phyloP scores from a whole-genome alignment of 768 basidiomycete species.

The Tricholoma saponaceum region DNA sequence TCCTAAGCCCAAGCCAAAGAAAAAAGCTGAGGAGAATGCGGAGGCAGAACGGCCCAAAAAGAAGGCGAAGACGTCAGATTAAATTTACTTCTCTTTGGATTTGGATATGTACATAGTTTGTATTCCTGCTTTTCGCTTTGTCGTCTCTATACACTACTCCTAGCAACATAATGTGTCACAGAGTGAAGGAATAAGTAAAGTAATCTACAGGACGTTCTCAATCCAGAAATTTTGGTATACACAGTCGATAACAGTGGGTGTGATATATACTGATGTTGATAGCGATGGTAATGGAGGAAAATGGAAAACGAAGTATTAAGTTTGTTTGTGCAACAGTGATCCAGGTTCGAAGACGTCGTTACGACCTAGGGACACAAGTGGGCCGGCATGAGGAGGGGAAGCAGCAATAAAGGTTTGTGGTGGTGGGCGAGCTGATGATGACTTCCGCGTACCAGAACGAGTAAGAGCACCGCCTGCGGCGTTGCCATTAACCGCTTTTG shows the following conservation, averaged over 20 bases:
- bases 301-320: conserved; percentile 14
- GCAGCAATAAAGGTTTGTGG: conserved; percentile 30
- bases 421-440: conserved; percentile 19
- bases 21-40: conserved; percentile 31
- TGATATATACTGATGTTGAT: neutral
- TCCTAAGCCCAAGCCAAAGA: conserved; percentile 42
- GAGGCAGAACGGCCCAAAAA: conserved; percentile 67
- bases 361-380: conserved; percentile 22
- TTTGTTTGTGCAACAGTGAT: conserved; percentile 59
- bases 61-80: conserved; percentile 60
- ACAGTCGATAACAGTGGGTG: neutral
- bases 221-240: neutral
- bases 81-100: conserved; percentile 7
- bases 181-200: neutral
- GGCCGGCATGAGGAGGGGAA: conserved; percentile 31
- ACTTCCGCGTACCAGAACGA: conserved; percentile 37
- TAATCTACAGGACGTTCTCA: conserved; percentile 1
- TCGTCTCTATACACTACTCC: conserved; percentile 9
- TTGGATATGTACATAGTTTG: neutral
- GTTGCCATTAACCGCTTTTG: conserved; percentile 27
- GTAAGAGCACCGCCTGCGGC: conserved; percentile 26
- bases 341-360: conserved; percentile 67
- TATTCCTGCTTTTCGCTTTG: conserved; percentile 2
- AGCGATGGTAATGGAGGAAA: neutral
- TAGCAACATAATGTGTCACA: neutral